Evolutionary conservation across 2,329 filamentous ascomycete genomes (phyloP).

Genomic region (Chaetothyriales sp.): DNA sequence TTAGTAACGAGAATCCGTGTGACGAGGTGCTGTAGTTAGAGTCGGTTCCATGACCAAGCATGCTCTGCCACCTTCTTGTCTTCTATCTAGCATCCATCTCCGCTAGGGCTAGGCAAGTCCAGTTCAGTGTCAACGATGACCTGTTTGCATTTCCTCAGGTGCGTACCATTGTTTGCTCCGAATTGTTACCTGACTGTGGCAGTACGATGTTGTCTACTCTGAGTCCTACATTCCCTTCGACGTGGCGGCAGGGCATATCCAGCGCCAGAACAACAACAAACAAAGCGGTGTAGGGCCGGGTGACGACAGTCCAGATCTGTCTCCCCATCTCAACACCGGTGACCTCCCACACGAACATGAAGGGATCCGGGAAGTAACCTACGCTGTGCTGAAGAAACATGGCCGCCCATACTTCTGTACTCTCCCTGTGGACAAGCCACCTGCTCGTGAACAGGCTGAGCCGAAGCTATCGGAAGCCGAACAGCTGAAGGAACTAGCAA

Average conservation of each 20-base stretch:
- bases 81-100: not conserved
- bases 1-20: not conserved
- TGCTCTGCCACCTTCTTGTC: not conserved
- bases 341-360: slow-evolving; percentile 42
- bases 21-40: not conserved
- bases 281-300: not conserved
- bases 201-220: slow-evolving; percentile 71
- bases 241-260: slow-evolving; percentile 47
- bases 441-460: slow-evolving; percentile 49
- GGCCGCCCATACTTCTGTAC: slow-evolving; percentile 67
- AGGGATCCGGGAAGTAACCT: slow-evolving; percentile 23
- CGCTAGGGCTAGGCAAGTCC: slow-evolving; percentile 36
- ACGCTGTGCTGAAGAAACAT: slow-evolving; percentile 20
- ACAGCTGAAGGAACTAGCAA: slow-evolving; percentile 62
- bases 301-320: not conserved
- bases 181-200: not conserved
- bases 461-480: slow-evolving; percentile 48
- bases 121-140: slow-evolving; percentile 80
- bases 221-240: slow-evolving; percentile 53
- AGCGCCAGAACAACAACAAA: slow-evolving; percentile 22
- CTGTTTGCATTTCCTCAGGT: slow-evolving; percentile 77
- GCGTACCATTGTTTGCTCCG: slow-evolving; percentile 17
- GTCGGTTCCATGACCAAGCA: not conserved
- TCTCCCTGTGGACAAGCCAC: slow-evolving; percentile 54
- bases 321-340: not conserved